Conservation (phyloP, 768 basidiomycete genomes). For the Boletus sp. region DNA sequence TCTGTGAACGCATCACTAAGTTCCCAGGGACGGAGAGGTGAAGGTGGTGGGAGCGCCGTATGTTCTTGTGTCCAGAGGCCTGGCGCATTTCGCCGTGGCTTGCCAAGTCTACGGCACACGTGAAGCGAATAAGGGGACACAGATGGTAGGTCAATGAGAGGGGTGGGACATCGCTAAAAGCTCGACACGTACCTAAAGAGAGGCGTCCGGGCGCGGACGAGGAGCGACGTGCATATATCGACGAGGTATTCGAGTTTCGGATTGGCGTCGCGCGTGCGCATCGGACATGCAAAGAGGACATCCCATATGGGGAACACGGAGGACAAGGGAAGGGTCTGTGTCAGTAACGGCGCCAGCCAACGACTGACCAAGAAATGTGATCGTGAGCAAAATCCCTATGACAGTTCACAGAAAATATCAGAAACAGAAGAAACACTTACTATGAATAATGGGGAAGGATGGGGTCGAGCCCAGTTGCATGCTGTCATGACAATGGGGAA, state of each 20-base stretch:
- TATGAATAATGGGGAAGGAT: conserved; percentile 75
- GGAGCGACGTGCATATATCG: conserved; percentile 68
- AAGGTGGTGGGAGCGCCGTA: conserved; percentile 33
- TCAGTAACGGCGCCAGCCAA: conserved; percentile 69
- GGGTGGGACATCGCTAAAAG: not conserved
- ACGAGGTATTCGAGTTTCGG: conserved; percentile 68
- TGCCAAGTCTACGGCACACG: conserved; percentile 47
- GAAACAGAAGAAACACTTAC: conserved; percentile 39
- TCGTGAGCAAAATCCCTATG: not conserved
- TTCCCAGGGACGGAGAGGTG: conserved; percentile 47
- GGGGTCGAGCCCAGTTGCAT: conserved; percentile 64
- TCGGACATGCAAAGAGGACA: conserved; percentile 57
- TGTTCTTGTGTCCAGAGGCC: conserved; percentile 56
- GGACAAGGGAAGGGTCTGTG: conserved; percentile 67
- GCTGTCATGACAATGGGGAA: conserved; percentile 34
- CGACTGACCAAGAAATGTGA: conserved; percentile 41
- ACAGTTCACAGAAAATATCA: not conserved
- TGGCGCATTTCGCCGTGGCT: conserved; percentile 38
- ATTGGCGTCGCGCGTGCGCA: conserved; percentile 48
- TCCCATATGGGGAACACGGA: conserved; percentile 69
- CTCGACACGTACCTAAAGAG: conserved; percentile 48
- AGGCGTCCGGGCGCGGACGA: conserved; percentile 52
- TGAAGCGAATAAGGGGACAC: not conserved
- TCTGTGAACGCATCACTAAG: conserved; percentile 64
- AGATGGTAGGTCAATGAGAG: not conserved